Evolutionary conservation across 768 basidiomycete species (phyloP).

Genomic region (Agrocybe praecox): DNA sequence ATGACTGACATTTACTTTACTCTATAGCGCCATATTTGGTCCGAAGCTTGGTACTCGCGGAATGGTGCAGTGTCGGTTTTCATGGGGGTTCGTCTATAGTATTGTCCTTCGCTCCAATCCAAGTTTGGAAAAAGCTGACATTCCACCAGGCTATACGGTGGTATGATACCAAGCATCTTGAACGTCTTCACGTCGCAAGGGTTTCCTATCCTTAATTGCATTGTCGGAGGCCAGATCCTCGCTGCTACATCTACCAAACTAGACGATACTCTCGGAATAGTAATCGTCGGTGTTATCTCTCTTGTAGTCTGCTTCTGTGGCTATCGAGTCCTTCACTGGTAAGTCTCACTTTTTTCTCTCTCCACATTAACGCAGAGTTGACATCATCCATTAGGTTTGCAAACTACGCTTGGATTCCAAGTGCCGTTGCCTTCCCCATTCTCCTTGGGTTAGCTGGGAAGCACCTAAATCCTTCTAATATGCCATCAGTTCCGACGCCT

Average conservation of each 20-base stretch:
- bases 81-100: constrained; percentile 27
- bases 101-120: no score
- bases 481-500: constrained; percentile 27
- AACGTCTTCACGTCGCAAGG: constrained; percentile 65
- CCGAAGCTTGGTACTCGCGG: constrained; percentile 80
- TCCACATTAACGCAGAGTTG: no score
- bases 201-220: constrained; percentile 67
- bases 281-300: constrained; percentile 39
- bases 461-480: constrained; percentile 45
- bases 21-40: constrained; percentile 61
- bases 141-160: constrained; percentile 54
- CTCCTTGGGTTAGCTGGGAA: constrained; percentile 67
- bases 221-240: constrained; percentile 70
- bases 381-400: constrained; percentile 40
- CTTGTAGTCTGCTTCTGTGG: constrained; percentile 59
- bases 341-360: constrained; percentile 22
- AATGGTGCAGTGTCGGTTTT: constrained; percentile 65
- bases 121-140: background rate
- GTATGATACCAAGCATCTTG: constrained; percentile 50
- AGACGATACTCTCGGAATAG: constrained; percentile 40
- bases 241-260: constrained; percentile 49
- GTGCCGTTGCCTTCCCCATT: constrained; percentile 61
- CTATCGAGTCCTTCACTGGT: constrained; percentile 63
- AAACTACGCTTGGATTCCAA: constrained; percentile 69
- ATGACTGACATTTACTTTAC: background rate